Evolutionary conservation across 345 rosid species (phyloP).

Genomic region (Cardamine resedifolia): DNA sequence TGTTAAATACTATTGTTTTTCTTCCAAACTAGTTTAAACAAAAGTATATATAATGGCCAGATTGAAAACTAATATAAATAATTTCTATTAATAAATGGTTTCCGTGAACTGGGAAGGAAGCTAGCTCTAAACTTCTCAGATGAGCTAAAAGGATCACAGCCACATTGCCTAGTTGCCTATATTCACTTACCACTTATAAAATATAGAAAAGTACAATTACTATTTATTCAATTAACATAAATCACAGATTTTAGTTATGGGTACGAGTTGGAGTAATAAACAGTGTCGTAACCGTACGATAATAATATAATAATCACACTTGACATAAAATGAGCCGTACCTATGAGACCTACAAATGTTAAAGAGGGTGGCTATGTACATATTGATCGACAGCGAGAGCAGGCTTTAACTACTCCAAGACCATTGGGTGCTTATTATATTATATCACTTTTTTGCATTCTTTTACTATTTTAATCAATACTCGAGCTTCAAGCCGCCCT

Average conservation of each 20-base stretch:
- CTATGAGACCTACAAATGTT: constrained; percentile 21
- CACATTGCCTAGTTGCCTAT: constrained; percentile 39
- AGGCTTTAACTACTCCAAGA: constrained; percentile 35
- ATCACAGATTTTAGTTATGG: not conserved
- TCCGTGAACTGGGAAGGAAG: not conserved
- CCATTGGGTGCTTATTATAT: constrained; percentile 36
- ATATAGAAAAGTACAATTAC: not conserved
- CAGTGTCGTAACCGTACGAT: constrained; percentile 13
- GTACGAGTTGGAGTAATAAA: constrained; percentile 1
- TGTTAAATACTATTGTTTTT: not conserved
- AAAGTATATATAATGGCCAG: not conserved
- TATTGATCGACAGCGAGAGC: constrained; percentile 34
- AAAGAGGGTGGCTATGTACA: constrained; percentile 17
- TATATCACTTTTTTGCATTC: not conserved
- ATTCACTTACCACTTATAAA: constrained; percentile 24
- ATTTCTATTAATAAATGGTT: not conserved
- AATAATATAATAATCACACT: constrained; percentile 31
- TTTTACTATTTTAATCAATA: not conserved
- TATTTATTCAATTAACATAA: too few species aligned
- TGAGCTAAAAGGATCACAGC: constrained; percentile 27
- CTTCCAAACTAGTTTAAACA: not conserved
- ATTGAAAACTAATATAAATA: not conserved
- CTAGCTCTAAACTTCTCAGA: too few species aligned
- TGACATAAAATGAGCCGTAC: constrained; percentile 26
- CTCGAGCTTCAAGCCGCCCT: constrained; percentile 19